phyloP scores from a whole-genome alignment of 805 yeast genomes.

The Tetrapisispora pingtungensis region DNA sequence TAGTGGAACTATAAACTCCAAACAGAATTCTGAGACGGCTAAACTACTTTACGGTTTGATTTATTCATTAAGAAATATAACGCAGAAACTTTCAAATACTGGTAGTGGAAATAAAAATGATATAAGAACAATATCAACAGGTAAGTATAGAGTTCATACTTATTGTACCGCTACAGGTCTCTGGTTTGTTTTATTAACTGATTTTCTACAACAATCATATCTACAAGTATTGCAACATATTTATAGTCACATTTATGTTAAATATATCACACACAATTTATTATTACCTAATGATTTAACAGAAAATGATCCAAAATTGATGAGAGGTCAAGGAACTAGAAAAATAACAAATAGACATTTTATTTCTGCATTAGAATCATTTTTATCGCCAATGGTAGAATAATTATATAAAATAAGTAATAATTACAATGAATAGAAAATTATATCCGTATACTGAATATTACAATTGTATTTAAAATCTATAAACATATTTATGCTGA shows the following conservation, averaged over 20 bases:
- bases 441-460: no score
- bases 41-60: constrained; percentile 80
- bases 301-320: constrained; percentile 17
- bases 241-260: constrained; percentile 26
- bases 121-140: constrained; percentile 44
- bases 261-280: constrained; percentile 23
- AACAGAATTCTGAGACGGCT: constrained; percentile 58
- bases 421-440: not conserved
- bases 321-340: constrained; percentile 26
- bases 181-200: constrained; percentile 66
- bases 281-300: constrained; percentile 27
- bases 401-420: not conserved
- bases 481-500: not conserved
- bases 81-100: constrained; percentile 38
- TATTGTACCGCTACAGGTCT: constrained; percentile 72
- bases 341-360: constrained; percentile 25
- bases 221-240: constrained; percentile 23
- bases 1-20: constrained; percentile 38
- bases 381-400: constrained; percentile 23
- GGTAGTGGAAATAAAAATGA: constrained; percentile 24
- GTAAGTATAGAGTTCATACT: constrained; percentile 68
- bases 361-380: constrained; percentile 21
- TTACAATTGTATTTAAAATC: not conserved
- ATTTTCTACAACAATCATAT: constrained; percentile 32
- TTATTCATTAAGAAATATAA: constrained; percentile 67